Base-by-base conservation (phyloP, 2,329 filamentous ascomycete species). In the Colletotrichum orbiculare region DNA sequence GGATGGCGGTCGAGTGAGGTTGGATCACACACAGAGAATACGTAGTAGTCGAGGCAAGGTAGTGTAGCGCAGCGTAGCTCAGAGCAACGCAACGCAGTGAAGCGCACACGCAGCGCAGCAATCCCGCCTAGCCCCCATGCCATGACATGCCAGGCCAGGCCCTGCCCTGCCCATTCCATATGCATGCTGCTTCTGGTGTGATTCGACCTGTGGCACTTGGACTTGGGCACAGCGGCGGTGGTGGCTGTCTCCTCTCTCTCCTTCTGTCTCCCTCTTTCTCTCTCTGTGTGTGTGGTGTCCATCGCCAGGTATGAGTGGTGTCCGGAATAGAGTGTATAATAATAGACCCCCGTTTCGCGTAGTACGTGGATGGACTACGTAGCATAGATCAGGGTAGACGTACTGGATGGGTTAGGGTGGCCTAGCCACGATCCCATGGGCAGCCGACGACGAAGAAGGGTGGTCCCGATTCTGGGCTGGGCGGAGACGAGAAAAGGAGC, bases 101-200 rank as follows among this genome's bases (percentile, higher is more conserved):
- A 62, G 41, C 46, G 58, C 59, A 62, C 52, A 47, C 56, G 41
- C 50, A 60, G 54, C 41, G 48, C 45, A 61, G 57, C 57, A 45
- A 39, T 61, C 35, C 17, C 48, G 47, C 25, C 35, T 57, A 43
- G 35, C 37, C 50, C 57, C 63, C 60, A 64, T 64, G 54, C 15
- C 43, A 7, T 25, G 25, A 25, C 25, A 25, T 25, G 25, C 25
- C 25, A 25, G 25, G 25, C 25, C 25, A 25, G 25, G 25, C 25
- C 25, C 25, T 25, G 25, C 61, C 59, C 58, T 63, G 47, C 57
- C 45, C 33, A 41, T 49, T 35, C 41, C 52, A 65, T 65, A 62
- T 65, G 63, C 63, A 62, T 52, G 63, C 15, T 59, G 63, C 25
- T 54, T 66, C 48, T 66, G 64, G 60, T 66, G 60, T 66, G 64